Percentiles rank a stretch among this genome's conserved stretches.
phyloP scores from a whole-genome alignment of 768 basidiomycete genomes.

The Clitopilus hobsonii region DNA sequence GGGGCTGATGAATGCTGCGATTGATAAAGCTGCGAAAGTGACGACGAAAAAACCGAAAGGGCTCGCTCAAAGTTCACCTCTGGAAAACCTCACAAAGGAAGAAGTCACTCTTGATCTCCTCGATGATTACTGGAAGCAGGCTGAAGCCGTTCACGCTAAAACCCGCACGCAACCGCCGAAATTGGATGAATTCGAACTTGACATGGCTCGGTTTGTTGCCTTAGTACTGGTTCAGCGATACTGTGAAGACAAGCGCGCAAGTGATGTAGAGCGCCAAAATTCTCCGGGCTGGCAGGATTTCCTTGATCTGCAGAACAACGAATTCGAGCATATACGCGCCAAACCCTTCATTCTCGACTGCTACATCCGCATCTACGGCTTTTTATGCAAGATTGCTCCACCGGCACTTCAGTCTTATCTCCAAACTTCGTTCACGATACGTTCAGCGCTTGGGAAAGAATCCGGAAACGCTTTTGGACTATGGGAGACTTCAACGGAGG shows the following conservation, averaged over 20 bases:
- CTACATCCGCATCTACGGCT: constrained; percentile 50
- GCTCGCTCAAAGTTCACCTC: constrained; percentile 4
- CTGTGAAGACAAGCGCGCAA: constrained; percentile 25
- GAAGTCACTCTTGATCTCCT: constrained; percentile 34
- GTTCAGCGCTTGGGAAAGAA: constrained; percentile 54
- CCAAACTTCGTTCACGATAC: constrained; percentile 36
- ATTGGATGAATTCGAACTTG: constrained; percentile 51
- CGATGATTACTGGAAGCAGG: constrained; percentile 42
- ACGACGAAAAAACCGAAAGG: constrained; percentile 22
- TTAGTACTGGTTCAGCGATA: constrained; percentile 45
- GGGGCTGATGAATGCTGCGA: constrained; percentile 24
- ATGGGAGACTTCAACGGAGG: constrained; percentile 48
- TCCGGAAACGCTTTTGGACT: constrained; percentile 67
- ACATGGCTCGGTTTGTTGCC: constrained; percentile 52
- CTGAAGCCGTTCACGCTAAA: constrained; percentile 23
- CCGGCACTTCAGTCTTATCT: constrained; percentile 26
- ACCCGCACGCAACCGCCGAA: constrained; percentile 16
- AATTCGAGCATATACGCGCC: constrained; percentile 37
- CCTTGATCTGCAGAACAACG: constrained; percentile 54
- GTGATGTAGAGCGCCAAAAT: too few species aligned
- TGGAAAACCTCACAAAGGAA: constrained; percentile 18
- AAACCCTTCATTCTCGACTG: constrained; percentile 49
- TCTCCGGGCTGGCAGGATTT: constrained; percentile 45
- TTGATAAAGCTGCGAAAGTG: constrained; percentile 31
- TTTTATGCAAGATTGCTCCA: constrained; percentile 36